phyloP scores from a whole-genome alignment of 768 basidiomycete species.

The Termitomyces sp. region DNA sequence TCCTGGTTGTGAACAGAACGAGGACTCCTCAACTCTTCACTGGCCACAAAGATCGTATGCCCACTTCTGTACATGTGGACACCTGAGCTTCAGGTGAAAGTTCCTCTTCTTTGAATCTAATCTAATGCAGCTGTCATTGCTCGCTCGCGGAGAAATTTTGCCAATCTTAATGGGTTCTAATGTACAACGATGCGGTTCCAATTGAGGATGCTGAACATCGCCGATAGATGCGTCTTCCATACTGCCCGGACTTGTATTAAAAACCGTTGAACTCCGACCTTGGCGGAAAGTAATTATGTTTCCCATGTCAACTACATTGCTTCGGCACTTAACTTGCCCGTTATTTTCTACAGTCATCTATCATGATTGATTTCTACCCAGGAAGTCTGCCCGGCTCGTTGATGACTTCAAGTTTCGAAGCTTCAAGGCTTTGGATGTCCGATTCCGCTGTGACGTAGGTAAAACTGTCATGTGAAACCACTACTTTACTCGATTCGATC shows the following conservation, averaged over 20 bases:
- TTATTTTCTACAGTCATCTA: not conserved
- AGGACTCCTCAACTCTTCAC: not conserved
- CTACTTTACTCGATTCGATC: slow-evolving; percentile 2
- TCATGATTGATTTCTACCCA: not conserved
- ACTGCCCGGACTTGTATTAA: not conserved
- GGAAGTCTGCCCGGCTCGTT: not conserved
- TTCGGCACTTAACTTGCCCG: not conserved
- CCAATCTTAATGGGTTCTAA: not conserved
- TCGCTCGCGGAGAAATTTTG: not conserved
- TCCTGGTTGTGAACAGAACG: not conserved
- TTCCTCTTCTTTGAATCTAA: not conserved
- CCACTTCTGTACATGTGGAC: not conserved
- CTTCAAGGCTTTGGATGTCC: not conserved
- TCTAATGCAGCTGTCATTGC: not conserved
- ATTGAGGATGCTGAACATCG: not conserved
- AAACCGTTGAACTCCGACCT: no score
- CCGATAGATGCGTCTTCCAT: not conserved
- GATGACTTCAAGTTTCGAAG: not conserved
- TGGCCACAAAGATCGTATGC: not conserved
- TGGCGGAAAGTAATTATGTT: not conserved
- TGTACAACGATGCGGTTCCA: not conserved
- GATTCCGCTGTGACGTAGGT: slow-evolving; percentile 5
- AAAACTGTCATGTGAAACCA: not conserved
- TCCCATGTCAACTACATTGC: not conserved
- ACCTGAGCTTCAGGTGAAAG: not conserved